Conservation (phyloP, 78 protist genomes). For the Paulinella micropora region DNA sequence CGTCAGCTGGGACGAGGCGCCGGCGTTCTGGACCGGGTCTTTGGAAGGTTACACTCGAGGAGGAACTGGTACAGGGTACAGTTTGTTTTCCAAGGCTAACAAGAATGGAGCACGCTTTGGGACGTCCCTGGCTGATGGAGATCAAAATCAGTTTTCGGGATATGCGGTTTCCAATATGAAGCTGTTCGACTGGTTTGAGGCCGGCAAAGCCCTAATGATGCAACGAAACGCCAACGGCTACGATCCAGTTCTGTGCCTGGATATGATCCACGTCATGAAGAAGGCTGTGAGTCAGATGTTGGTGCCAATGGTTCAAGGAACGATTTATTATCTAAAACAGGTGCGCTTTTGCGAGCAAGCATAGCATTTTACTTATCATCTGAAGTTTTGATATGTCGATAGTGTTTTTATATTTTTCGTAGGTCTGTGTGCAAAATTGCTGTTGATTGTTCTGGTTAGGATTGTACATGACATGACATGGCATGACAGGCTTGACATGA, state of each 20-base stretch:
- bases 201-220: too few species aligned
- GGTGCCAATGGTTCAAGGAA: conserved; percentile 5
- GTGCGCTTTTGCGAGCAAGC: not conserved
- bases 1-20: conserved; percentile 12
- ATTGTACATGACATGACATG: too few species aligned
- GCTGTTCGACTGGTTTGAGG: not conserved
- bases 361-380: too few species aligned
- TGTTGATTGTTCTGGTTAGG: too few species aligned
- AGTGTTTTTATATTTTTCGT: too few species aligned
- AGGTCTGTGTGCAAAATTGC: too few species aligned
- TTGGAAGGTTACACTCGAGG: not conserved
- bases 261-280: not conserved
- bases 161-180: too few species aligned
- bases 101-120: not conserved
- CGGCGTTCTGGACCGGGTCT: not conserved
- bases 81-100: not conserved
- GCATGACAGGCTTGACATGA: too few species aligned
- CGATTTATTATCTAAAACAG: not conserved
- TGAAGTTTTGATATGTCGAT: too few species aligned
- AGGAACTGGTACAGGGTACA: not conserved
- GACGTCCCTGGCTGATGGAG: not conserved
- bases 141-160: not conserved
- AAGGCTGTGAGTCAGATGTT: not conserved
- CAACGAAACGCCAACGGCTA: too few species aligned
- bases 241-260: too few species aligned